Evolutionary conservation across 225 moss, liverwort and hornwort species (phyloP).

Genomic region (Neckera pumila): DNA sequence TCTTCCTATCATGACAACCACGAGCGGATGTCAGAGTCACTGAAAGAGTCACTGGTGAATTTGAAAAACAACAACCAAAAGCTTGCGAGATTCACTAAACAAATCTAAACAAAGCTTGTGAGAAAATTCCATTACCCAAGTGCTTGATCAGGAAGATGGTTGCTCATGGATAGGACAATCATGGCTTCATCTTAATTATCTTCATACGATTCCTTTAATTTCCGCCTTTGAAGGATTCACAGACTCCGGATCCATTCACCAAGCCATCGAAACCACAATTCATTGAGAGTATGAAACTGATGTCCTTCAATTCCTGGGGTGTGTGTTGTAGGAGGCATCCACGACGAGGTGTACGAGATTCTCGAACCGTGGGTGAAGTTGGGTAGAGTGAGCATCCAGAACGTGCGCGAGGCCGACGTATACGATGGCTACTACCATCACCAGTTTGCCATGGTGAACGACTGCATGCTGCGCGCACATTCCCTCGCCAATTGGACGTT

Average conservation of each 20-base stretch:
- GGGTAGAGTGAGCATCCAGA: constrained; percentile 8
- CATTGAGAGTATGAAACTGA: neutral
- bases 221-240: neutral
- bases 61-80: neutral
- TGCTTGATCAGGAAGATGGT: neutral
- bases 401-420: neutral
- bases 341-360: neutral
- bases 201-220: neutral
- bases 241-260: neutral
- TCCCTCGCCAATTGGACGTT: constrained; percentile 11
- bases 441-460: constrained; percentile 15
- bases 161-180: neutral
- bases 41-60: no score
- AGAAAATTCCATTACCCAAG: neutral
- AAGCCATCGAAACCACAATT: neutral
- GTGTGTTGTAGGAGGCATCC: neutral
- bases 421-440: constrained; percentile 8
- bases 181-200: neutral
- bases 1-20: no score
- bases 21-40: no score
- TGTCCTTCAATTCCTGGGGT: no score
- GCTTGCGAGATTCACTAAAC: neutral
- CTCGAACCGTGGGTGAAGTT: constrained; percentile 2
- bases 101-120: neutral
- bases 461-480: constrained; percentile 9